phyloP scores from a whole-genome alignment of 2,329 filamentous ascomycete genomes.

The Phialophora tarda region DNA sequence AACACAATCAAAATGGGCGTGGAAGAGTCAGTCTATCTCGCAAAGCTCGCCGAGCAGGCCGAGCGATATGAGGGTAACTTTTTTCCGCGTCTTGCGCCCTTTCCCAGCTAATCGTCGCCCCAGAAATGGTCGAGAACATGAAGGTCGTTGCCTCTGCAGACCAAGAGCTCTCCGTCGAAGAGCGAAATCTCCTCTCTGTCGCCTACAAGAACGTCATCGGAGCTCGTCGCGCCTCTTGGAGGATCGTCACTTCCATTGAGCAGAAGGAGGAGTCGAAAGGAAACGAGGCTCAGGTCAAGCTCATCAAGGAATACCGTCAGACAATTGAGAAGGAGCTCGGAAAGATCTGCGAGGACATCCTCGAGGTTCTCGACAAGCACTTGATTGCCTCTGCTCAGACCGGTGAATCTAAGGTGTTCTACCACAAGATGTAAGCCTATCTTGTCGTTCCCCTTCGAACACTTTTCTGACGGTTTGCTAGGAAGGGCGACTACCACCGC shows the following conservation, averaged over 20 bases:
- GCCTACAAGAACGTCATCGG: conserved; percentile 99
- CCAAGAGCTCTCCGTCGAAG: conserved; percentile 83
- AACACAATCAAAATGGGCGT: conserved; percentile 79
- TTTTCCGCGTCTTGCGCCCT: conserved; percentile 6
- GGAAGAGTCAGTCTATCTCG: conserved; percentile 99
- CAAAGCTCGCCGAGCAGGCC: conserved; percentile 99
- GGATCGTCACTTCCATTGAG: conserved; percentile 97
- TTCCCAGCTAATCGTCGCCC: conserved; percentile 36
- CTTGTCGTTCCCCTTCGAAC: neutral
- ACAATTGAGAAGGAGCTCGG: conserved; percentile 97
- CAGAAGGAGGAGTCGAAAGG: conserved; percentile 99
- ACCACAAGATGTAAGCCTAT: conserved; percentile 90
- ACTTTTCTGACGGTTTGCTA: conserved; percentile 48
- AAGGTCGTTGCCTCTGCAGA: conserved; percentile 93
- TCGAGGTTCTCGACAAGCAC: conserved; percentile 91
- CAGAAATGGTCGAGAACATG: conserved; percentile 99
- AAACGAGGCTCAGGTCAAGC: conserved; percentile 83
- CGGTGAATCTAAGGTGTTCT: conserved; percentile 99
- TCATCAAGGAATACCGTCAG: conserved; percentile 98
- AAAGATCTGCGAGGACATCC: conserved; percentile 97
- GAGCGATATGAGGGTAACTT: conserved; percentile 96
- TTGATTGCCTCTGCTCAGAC: conserved; percentile 92
- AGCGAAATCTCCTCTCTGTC: conserved; percentile 95
- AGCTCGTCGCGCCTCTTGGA: conserved; percentile 94
- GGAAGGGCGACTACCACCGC: conserved; percentile 99